phyloP scores from a whole-genome alignment of 2,329 filamentous ascomycete genomes.

The Talaromyces sp. region DNA sequence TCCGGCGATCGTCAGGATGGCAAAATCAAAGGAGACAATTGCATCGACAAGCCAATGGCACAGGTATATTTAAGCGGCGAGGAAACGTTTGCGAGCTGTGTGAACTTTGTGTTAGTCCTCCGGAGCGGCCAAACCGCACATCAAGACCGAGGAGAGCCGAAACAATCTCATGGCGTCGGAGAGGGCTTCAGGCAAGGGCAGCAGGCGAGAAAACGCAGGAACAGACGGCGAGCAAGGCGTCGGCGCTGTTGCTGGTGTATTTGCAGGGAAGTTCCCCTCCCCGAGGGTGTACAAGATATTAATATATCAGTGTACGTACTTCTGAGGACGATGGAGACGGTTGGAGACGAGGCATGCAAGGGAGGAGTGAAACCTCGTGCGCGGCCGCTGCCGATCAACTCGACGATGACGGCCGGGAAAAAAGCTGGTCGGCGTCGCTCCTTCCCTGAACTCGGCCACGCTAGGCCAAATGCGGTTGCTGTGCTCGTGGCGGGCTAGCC shows the following conservation, averaged over 20 bases:
- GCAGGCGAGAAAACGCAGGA: not conserved
- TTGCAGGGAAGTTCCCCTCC: not conserved
- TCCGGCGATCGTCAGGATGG: not conserved
- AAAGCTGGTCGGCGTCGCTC: not conserved
- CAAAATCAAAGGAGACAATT: not conserved
- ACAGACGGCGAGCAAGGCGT: not conserved
- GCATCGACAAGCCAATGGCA: not conserved
- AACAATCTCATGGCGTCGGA: constrained; percentile 10
- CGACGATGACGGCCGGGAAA: not conserved
- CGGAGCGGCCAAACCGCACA: constrained; percentile 6
- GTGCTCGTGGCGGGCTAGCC: not conserved
- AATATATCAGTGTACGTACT: not conserved
- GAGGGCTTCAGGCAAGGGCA: not conserved
- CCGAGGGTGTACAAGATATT: not conserved
- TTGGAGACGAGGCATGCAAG: not conserved
- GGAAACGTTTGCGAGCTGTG: not conserved
- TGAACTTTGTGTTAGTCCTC: constrained; percentile 3
- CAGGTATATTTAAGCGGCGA: not conserved
- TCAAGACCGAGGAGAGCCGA: constrained; percentile 2
- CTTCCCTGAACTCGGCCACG: not conserved
- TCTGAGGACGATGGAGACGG: not conserved
- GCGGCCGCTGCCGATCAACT: not conserved
- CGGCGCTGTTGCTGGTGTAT: not conserved
- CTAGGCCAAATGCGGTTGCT: not conserved
- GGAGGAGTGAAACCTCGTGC: not conserved